phyloP scores from a whole-genome alignment of 2,329 filamentous ascomycete genomes.

The Aaosphaeria arxii region DNA sequence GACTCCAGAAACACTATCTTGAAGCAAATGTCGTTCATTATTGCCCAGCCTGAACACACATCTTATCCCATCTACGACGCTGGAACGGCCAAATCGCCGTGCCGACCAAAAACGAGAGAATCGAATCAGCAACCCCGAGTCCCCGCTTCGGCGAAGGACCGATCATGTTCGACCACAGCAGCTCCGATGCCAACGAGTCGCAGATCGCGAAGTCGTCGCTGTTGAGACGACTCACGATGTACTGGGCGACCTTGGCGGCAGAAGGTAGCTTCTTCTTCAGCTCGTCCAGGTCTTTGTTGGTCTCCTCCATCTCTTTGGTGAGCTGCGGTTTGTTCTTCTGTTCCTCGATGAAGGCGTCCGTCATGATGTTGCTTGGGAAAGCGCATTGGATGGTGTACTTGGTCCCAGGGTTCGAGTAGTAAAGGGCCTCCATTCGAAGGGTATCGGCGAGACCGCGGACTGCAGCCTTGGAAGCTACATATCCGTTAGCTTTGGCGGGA shows the following conservation, averaged over 20 bases:
- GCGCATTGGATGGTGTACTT: conserved; percentile 21
- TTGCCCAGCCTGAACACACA: background rate
- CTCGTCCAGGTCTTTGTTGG: conserved; percentile 7
- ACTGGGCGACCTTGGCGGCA: conserved; percentile 14
- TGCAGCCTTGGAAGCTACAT: conserved; percentile 6
- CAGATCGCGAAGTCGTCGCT: conserved; percentile 23
- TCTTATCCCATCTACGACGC: background rate
- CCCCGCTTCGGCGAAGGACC: conserved; percentile 22
- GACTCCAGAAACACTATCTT: too few species aligned
- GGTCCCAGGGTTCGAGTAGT: conserved; percentile 12
- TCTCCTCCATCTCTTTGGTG: conserved; percentile 25
- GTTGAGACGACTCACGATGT: conserved; percentile 14
- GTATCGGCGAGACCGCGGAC: conserved; percentile 22
- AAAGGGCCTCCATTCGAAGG: conserved; percentile 19
- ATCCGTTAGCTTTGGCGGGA: too few species aligned
- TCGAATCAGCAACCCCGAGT: conserved; percentile 3
- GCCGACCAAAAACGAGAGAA: conserved; percentile 3
- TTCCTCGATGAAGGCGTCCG: conserved; percentile 19
- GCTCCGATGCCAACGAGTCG: conserved; percentile 9
- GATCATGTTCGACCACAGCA: conserved; percentile 19
- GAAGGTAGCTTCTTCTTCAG: conserved; percentile 15
- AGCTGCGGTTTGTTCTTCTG: conserved; percentile 22
- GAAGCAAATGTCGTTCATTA: background rate
- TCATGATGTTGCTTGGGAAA: conserved; percentile 22
- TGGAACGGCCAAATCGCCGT: conserved; percentile 1